Base-by-base conservation (phyloP, 1,284 basidiomycete species). In the Caloboletus inedulis region DNA sequence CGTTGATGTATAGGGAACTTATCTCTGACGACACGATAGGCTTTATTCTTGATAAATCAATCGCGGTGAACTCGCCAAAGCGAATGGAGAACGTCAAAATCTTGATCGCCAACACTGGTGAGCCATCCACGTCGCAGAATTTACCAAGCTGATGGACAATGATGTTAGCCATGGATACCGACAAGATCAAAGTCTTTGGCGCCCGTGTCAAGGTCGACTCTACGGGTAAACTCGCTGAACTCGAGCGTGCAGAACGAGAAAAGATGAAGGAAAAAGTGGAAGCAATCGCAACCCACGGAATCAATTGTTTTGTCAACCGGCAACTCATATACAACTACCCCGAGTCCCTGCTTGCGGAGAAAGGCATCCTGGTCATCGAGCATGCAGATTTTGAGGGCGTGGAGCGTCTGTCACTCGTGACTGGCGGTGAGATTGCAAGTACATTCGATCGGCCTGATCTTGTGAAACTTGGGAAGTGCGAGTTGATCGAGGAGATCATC, bases 261-360 rank as follows among this genome's bases (percentile, higher is more conserved):
- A 99, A 99, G 82, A 99, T 99, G 96, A 98, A 97, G 77, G 87
- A 85, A 57, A 99, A 99, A 76, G 95, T 99, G 19, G 91, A 94
- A 46, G 85, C 89, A 31, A 99, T 99, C 66, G 94, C 94, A 19
- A 72, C 89, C 0, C 95, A 98, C 66, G 96, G 96, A 48, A 94
- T 99, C 77, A 99, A 94, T 65, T 91, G 89, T 72, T 99, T 99
- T 70, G 94, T 99, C 62, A 99, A 99, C 77, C 85, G 97, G 43
- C 97, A 99, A 70, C 81, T 99, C 52, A 94, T 99, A 74, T 99
- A 99, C 85, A 99, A 99, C 79, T 99, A 98, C 71, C 97, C 97
- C 41, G 97, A 99, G 72, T 91, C 88, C 2, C 77, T 99, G 0
- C 81, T 99, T 18, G 81, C 96, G 10, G 96, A 98, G 64, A 87